A percentile compares a stretch with the other conserved stretches of the same genome.
Evolutionary conservation across 805 yeast species (phyloP).

Genomic region (Cyberlindnera maritima): DNA sequence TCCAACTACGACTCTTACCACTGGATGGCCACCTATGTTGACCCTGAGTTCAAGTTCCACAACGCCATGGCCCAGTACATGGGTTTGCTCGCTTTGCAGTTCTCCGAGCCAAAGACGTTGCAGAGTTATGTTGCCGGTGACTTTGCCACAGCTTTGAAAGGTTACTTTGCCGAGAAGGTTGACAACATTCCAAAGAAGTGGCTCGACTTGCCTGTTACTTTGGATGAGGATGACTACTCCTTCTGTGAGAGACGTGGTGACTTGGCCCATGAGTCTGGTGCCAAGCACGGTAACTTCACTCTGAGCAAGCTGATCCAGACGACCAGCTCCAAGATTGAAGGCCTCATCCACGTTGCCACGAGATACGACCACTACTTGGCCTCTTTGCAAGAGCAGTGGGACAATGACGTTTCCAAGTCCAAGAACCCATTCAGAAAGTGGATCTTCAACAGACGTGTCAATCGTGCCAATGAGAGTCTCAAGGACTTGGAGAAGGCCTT

Average conservation of each 20-base stretch:
- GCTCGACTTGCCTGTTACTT: conserved; percentile 25
- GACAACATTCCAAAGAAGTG: conserved; percentile 38
- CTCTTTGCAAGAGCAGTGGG: conserved; percentile 28
- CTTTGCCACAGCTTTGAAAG: conserved; percentile 39
- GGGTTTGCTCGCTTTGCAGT: conserved; percentile 46
- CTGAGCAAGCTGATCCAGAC: conserved; percentile 30
- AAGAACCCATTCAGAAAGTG: conserved; percentile 33
- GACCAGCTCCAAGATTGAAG: conserved; percentile 28
- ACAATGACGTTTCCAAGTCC: conserved; percentile 25
- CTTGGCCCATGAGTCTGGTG: conserved; percentile 2
- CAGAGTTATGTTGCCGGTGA: conserved; percentile 33
- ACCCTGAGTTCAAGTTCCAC: conserved; percentile 60
- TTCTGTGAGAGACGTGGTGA: conserved; percentile 11
- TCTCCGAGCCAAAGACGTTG: conserved; percentile 48
- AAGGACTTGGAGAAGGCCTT: conserved; percentile 44
- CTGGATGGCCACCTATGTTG: conserved; percentile 67
- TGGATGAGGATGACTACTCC: conserved; percentile 12
- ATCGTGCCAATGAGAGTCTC: conserved; percentile 34
- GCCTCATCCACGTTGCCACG: conserved; percentile 23
- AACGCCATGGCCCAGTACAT: conserved; percentile 51
- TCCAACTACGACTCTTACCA: conserved; percentile 69
- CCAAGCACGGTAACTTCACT: conserved; percentile 14
- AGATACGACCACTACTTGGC: conserved; percentile 27
- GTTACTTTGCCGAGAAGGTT: conserved; percentile 37
- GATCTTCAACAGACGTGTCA: conserved; percentile 26